phyloP scores from a whole-genome alignment of 768 basidiomycete genomes.

The Pisolithus tinctorius region DNA sequence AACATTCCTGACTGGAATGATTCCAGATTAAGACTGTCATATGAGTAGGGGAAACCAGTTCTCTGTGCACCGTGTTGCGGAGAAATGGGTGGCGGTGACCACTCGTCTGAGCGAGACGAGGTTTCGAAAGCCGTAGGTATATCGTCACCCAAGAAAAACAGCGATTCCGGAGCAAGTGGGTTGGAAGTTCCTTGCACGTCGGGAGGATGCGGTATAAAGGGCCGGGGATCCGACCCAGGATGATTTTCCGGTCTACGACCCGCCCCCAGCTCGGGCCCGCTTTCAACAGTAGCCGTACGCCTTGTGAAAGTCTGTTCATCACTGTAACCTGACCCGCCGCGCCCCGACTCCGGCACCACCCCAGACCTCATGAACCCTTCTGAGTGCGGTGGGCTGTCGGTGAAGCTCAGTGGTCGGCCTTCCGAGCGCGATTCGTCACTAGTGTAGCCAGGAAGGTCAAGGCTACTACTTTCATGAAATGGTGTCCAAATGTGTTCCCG shows the following conservation, averaged over 20 bases:
- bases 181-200: background rate
- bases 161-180: background rate
- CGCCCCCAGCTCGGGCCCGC: background rate
- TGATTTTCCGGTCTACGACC: background rate
- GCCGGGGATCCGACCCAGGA: background rate
- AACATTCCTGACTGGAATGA: conserved; percentile 28
- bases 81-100: background rate
- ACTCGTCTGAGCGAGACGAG: background rate
- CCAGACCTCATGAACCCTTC: background rate
- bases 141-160: background rate
- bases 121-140: background rate
- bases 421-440: background rate
- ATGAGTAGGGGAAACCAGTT: conserved; percentile 18
- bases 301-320: background rate
- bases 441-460: background rate
- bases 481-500: conserved; percentile 28
- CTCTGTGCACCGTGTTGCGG: background rate
- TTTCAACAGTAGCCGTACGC: background rate
- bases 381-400: background rate
- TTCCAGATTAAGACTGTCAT: conserved; percentile 24
- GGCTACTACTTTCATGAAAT: conserved; percentile 10
- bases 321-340: background rate
- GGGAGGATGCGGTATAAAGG: background rate
- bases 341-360: background rate
- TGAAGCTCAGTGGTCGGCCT: background rate